phyloP scores from a whole-genome alignment of 2,329 filamentous ascomycete species.

The Exophiala xenobiotica region DNA sequence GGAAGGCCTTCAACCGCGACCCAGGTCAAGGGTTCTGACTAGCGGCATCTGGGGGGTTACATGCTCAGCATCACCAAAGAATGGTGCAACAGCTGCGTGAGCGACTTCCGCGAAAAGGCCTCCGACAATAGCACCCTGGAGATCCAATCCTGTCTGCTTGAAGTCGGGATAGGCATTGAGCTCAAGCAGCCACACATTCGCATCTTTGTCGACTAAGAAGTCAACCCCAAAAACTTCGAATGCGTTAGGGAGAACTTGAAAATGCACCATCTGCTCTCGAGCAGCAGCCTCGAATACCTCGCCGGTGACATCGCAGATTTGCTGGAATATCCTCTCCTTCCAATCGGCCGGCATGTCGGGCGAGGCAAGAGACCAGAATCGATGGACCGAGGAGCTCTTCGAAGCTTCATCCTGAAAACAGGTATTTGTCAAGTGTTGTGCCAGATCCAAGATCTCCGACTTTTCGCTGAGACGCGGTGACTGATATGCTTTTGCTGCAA shows the following conservation, averaged over 20 bases:
- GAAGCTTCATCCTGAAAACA: slow-evolving; percentile 69
- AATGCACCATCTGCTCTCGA: slow-evolving; percentile 80
- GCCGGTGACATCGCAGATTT: slow-evolving; percentile 71
- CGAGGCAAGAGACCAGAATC: slow-evolving; percentile 69
- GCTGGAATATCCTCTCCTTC: slow-evolving; percentile 65
- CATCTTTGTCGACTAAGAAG: slow-evolving; percentile 72
- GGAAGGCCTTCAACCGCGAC: slow-evolving; percentile 34
- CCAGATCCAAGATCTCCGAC: slow-evolving; percentile 55
- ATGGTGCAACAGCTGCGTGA: slow-evolving; percentile 62
- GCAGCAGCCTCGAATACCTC: slow-evolving; percentile 87
- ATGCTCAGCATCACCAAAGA: slow-evolving; percentile 54
- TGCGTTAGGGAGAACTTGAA: slow-evolving; percentile 81
- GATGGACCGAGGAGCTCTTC: slow-evolving; percentile 57
- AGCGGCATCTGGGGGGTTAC: slow-evolving; percentile 33
- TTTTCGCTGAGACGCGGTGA: slow-evolving; percentile 52
- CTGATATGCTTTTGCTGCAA: slow-evolving; percentile 72
- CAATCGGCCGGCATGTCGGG: slow-evolving; percentile 40
- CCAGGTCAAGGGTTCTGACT: slow-evolving; percentile 47
- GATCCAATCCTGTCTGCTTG: slow-evolving; percentile 76
- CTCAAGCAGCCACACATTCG: slow-evolving; percentile 75
- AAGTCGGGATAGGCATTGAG: slow-evolving; percentile 97
- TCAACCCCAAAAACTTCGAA: slow-evolving; percentile 94
- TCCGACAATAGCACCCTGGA: slow-evolving; percentile 66
- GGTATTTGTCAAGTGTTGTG: slow-evolving; percentile 87
- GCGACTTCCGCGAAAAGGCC: slow-evolving; percentile 77